A percentile compares a stretch with the other conserved stretches of the same genome.
Conservation (phyloP, 176 grass and related monocot species). For the Triticum aestivum region DNA sequence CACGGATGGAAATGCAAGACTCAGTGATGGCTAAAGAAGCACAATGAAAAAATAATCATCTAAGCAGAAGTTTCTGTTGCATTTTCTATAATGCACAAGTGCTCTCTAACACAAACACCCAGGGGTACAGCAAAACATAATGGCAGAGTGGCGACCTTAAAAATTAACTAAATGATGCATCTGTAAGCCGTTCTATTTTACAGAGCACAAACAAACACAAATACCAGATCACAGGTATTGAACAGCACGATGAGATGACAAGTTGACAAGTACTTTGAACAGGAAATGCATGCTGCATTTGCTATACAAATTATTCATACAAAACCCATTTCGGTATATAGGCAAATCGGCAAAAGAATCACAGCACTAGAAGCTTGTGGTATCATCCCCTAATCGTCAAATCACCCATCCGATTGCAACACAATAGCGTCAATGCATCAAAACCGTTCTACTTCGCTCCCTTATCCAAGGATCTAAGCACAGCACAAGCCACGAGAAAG, state of each 20-base stretch:
- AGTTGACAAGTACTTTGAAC: neutral
- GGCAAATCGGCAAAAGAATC: neutral
- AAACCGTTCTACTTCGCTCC: neutral
- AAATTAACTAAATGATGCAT: neutral
- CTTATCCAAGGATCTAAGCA: slow-evolving; percentile 22
- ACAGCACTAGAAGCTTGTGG: neutral
- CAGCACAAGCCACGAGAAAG: neutral
- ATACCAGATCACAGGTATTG: neutral
- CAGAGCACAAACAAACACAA: neutral
- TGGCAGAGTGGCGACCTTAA: neutral
- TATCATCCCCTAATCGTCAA: neutral
- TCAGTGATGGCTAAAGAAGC: slow-evolving; percentile 32
- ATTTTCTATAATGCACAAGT: neutral
- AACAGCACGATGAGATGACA: neutral
- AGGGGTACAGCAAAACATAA: neutral
- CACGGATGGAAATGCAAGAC: slow-evolving; percentile 45
- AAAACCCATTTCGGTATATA: neutral
- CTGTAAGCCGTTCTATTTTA: neutral
- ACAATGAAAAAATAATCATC: slow-evolving; percentile 17
- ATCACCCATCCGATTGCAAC: neutral
- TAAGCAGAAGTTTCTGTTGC: neutral
- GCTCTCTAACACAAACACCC: neutral
- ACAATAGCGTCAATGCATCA: neutral
- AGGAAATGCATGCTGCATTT: slow-evolving; percentile 11
- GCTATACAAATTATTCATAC: neutral